A percentile compares a stretch with the other conserved stretches of the same genome.
phyloP scores from a whole-genome alignment of 2,329 filamentous ascomycete genomes.

The Xylariaceae sp. region DNA sequence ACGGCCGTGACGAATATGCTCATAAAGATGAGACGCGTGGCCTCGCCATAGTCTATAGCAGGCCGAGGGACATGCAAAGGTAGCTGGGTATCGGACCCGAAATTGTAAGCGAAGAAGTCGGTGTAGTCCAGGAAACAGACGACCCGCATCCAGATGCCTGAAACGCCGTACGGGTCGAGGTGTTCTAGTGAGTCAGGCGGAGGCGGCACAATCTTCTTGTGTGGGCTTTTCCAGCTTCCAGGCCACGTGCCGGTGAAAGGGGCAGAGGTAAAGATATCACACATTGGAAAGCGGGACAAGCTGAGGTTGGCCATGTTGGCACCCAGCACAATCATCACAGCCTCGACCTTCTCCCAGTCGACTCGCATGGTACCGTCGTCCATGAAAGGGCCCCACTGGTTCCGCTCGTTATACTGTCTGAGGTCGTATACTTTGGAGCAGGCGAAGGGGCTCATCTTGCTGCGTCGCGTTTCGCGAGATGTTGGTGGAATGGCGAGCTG shows the following conservation, averaged over 20 bases:
- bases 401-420: slow-evolving; percentile 58
- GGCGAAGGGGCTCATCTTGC: slow-evolving; percentile 55
- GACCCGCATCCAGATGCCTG: slow-evolving; percentile 66
- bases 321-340: slow-evolving; percentile 65
- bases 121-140: slow-evolving; percentile 61
- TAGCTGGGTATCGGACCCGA: slow-evolving; percentile 42
- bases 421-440: slow-evolving; percentile 70
- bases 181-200: slow-evolving; percentile 41
- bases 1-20: slow-evolving; percentile 59
- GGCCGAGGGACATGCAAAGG: slow-evolving; percentile 42
- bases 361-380: slow-evolving; percentile 58
- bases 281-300: slow-evolving; percentile 40
- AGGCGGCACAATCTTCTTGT: slow-evolving; percentile 15
- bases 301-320: slow-evolving; percentile 55
- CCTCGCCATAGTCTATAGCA: slow-evolving; percentile 60
- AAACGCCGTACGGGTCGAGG: slow-evolving; percentile 66
- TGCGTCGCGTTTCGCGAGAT: slow-evolving; percentile 32
- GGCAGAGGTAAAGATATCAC: slow-evolving; percentile 49
- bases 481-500: slow-evolving; percentile 34
- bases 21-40: slow-evolving; percentile 67
- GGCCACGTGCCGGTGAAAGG: slow-evolving; percentile 55
- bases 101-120: slow-evolving; percentile 71
- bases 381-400: slow-evolving; percentile 68
- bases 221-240: slow-evolving; percentile 42
- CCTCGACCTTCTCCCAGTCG: slow-evolving; percentile 79